A percentile compares a stretch with the other conserved stretches of the same genome.
phyloP scores from a whole-genome alignment of 306 rosid species.

The Quercus parvula region DNA sequence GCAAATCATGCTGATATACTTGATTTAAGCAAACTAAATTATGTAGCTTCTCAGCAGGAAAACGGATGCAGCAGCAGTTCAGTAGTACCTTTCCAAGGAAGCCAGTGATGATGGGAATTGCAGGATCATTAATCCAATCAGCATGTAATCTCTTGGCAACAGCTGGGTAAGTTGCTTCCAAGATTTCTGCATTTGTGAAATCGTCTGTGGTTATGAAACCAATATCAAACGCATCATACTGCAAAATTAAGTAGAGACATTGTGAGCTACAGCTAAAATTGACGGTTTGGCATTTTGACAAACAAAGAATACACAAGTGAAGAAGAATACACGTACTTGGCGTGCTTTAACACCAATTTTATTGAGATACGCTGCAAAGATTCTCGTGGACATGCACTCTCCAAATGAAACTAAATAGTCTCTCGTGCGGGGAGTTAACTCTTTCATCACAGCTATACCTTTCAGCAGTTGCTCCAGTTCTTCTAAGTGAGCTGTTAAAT shows the following conservation, averaged over 20 bases:
- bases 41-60: not conserved
- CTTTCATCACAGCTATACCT: conserved; percentile 97
- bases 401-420: conserved; percentile 96
- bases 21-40: conserved; percentile 10
- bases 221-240: conserved; percentile 96
- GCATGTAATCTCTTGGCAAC: conserved; percentile 72
- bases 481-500: conserved; percentile 64
- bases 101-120: conserved; percentile 91
- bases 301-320: conserved; percentile 7
- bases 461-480: conserved; percentile 89
- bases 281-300: too few species aligned
- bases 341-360: conserved; percentile 65
- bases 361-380: conserved; percentile 78
- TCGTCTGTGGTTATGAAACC: conserved; percentile 94
- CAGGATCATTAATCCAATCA: conserved; percentile 83
- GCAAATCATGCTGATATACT: not conserved
- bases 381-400: conserved; percentile 97
- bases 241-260: conserved; percentile 11
- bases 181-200: conserved; percentile 96
- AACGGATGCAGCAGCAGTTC: conserved; percentile 11
- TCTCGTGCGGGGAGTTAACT: conserved; percentile 75
- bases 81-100: conserved; percentile 82
- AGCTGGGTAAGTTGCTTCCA: conserved; percentile 97
- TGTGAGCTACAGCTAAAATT: not conserved
- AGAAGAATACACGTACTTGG: conserved; percentile 53